Conservation (phyloP, 1,139 yeast genomes). For the Debaryomyces coudertii region DNA sequence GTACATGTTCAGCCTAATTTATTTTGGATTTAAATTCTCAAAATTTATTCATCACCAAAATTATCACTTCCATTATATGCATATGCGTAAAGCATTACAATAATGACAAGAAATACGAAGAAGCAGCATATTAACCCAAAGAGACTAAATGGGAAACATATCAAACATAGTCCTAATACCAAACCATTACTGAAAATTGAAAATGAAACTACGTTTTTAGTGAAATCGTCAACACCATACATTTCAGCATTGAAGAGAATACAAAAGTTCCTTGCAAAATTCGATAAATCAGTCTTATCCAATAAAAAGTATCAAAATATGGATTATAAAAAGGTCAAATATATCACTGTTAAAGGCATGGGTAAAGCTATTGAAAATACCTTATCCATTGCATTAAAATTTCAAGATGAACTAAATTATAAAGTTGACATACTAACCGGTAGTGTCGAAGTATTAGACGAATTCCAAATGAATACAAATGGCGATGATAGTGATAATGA, state of each 20-base stretch:
- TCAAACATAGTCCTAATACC: slow-evolving; percentile 51
- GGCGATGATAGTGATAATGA: slow-evolving; percentile 19
- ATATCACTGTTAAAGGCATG: slow-evolving; percentile 65
- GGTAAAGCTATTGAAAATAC: slow-evolving; percentile 65
- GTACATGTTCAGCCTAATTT: background rate
- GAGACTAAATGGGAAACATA: slow-evolving; percentile 31
- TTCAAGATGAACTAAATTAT: slow-evolving; percentile 47
- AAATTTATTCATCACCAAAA: slow-evolving; percentile 1
- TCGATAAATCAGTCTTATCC: slow-evolving; percentile 31
- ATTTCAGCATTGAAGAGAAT: slow-evolving; percentile 64
- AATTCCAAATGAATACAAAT: slow-evolving; percentile 32
- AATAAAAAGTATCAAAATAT: slow-evolving; percentile 42
- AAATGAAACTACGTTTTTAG: slow-evolving; percentile 52
- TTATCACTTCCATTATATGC: background rate
- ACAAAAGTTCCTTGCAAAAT: slow-evolving; percentile 46
- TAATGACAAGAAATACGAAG: background rate
- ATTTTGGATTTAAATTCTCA: background rate
- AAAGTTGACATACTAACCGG: slow-evolving; percentile 60
- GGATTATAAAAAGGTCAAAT: slow-evolving; percentile 41
- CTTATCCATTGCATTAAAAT: slow-evolving; percentile 54
- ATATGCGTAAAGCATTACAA: background rate
- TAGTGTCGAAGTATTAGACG: slow-evolving; percentile 66
- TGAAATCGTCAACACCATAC: slow-evolving; percentile 63
- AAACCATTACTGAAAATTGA: slow-evolving; percentile 35
- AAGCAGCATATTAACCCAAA: slow-evolving; percentile 10